Evolutionary conservation across 495 filamentous ascomycete species (phyloP), one percentile per base, ranked within the genome.

Genomic region (Aspergillus coremiiformis): DNA sequence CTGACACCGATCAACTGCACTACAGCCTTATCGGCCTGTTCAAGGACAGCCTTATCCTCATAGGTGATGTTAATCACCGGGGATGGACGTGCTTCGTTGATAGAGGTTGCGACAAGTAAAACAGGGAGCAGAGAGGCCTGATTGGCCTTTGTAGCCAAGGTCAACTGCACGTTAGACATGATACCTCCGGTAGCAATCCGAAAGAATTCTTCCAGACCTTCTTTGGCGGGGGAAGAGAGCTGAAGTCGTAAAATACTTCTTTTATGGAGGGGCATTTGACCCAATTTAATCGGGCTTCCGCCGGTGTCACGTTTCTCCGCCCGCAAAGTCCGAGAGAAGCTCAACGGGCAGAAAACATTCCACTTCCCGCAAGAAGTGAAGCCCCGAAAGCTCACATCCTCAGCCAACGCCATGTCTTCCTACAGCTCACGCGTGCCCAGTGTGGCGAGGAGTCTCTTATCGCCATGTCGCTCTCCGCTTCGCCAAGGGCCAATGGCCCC

Each of bases 91-190:
- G 67, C 68, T 60, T 75, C 67, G 33, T 78, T 79, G 60, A 77
- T 66, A 7, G 74, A 77, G 24, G 70, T 69, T 5, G 71, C 77
- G 54, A 77, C 67, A 39, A 80, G 64, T 10, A 78, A 59, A 20
- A 73, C 71, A 2, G 78, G 78, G 15, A 79, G 61, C 48, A 77
- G 54, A 2, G 63, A 66, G 26, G 77, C 69, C 55, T 85, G 81
- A 62, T 72, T 86, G 55, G 77, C 81, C 61, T 82, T 79, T 10
- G 67, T 80, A 60, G 83, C 83, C 67, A 85, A 69, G 53, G 68
- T 82, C 21, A 85, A 60, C 39, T 67, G 58, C 51, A 62, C 67
- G 47, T 66, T 55, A 44, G 67, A 58, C 70, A 73, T 73, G 27
- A 39, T 61, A 55, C 43, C 41, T 35, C 43, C 27, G 52, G 12